Evolutionary conservation across 441 rosid genomes (phyloP), one percentile per base, ranked within the genome.

Genomic region (Bocquillonia castaneifolia): DNA sequence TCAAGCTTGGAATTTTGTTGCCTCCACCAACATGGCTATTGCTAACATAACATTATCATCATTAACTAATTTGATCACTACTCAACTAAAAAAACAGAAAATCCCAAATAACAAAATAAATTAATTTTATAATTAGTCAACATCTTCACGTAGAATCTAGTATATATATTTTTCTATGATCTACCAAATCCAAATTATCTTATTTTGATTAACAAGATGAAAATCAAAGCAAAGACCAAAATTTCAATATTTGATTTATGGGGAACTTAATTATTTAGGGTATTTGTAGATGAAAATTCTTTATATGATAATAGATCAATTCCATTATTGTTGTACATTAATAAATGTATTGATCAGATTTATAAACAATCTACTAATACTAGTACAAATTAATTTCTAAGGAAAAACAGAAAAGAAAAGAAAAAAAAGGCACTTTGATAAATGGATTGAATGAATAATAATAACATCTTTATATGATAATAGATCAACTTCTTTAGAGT

Each of bases 1-100:
- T 66, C 52, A 66, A 54, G 13, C 28, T 54, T 26, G 52, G 61
- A 54, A 66, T 40, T 40, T 15, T 50, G 70, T 56, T 67, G 63
- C 63, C 42, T 6, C 51, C 69, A 37, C 39, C 28, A 25, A 22
- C 48, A 23, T 50, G 20, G 39, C 1, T 12, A 58, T 17, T 23
- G 36, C 14, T 9, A 47, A 47, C 26, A 47, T 12, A 47, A 63
- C 10, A 64, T 64, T 29, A 29, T 39, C 17, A 36, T 32, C 9
- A 25, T 60, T 14, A 22, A 39, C 29, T 52, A 12, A 22, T 22
- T 61, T 7, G 6, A 6, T 42, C 26, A 40, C 37, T 44, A 14
- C 20, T 28, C 32, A 37, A 60, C 50, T 37, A 6, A 23, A 58
- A n/a, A n/a, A 26, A 54, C 9, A 25, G 9, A 26, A 54, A 60